These are phyloP conservation scores for Leccinum obscurum DNA, from an alignment of 768 basidiomycete species.

Conservation along the genomic window DNA sequence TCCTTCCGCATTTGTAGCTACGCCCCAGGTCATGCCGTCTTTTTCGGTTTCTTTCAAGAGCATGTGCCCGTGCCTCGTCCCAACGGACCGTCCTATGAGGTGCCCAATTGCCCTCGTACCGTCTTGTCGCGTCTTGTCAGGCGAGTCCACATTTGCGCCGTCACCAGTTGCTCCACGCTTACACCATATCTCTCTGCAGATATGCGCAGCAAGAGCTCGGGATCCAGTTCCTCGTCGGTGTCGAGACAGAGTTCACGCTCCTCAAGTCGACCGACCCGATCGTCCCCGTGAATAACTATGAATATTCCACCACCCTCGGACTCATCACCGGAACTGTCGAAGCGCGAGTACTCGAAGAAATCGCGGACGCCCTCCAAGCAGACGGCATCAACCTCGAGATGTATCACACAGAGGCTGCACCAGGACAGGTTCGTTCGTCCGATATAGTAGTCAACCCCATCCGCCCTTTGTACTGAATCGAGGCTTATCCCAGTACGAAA, in stretches of 20 bases:
- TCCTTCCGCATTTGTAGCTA: constrained; percentile 56
- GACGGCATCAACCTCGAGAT: constrained; percentile 63
- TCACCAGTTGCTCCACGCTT: not conserved
- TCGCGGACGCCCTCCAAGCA: constrained; percentile 46
- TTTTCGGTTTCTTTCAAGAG: constrained; percentile 72
- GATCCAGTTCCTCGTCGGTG: constrained; percentile 60
- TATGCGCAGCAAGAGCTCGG: constrained; percentile 33
- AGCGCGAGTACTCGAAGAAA: constrained; percentile 53
- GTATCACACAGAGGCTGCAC: constrained; percentile 70
- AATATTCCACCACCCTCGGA: constrained; percentile 44
- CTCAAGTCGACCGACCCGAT: constrained; percentile 51
- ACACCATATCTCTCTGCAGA: constrained; percentile 18
- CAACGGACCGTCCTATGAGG: constrained; percentile 36
- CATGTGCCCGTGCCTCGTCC: constrained; percentile 42
- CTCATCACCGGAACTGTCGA: constrained; percentile 47
- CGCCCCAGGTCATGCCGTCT: constrained; percentile 56
- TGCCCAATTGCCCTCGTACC: constrained; percentile 59
- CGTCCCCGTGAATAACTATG: constrained; percentile 45
- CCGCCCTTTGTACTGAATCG: not conserved
- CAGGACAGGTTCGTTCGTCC: constrained; percentile 53
- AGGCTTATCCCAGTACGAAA: constrained; percentile 49
- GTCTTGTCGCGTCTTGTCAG: constrained; percentile 49
- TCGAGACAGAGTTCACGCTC: constrained; percentile 71
- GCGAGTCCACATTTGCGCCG: constrained; percentile 31
- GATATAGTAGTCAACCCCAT: too few species aligned